A percentile compares a stretch with the other conserved stretches of the same genome.
Conservation (phyloP, 345 rosid genomes). For the Bruguiera sexangula region DNA sequence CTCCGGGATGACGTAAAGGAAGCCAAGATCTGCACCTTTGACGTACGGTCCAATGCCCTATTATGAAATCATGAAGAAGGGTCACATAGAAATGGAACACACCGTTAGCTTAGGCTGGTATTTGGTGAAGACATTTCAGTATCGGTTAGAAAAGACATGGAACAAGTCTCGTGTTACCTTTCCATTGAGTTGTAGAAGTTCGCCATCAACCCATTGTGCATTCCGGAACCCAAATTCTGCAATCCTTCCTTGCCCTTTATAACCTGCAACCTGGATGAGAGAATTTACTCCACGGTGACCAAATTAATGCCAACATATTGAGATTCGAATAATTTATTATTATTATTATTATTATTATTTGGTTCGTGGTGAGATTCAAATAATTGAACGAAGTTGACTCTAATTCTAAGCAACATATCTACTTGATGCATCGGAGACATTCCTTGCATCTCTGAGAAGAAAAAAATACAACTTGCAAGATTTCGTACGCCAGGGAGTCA, state of each 20-base stretch:
- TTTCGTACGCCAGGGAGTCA: too few relatives aligned
- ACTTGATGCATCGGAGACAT: too few relatives aligned
- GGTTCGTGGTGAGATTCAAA: too few relatives aligned
- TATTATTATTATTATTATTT: too few relatives aligned
- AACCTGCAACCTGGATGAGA: conserved; percentile 61
- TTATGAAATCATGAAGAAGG: conserved; percentile 1
- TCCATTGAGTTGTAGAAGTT: conserved; percentile 82
- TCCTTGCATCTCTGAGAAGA: too few relatives aligned
- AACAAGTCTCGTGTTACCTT: conserved; percentile 41
- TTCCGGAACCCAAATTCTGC: conserved; percentile 64
- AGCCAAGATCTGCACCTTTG: conserved; percentile 89
- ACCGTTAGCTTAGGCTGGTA: not conserved
- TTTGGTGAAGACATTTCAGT: not conserved
- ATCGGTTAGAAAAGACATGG: not conserved
- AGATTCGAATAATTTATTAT: too few relatives aligned
- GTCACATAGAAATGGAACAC: conserved; percentile 2
- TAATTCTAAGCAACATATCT: too few relatives aligned
- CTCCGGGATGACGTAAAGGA: conserved; percentile 74
- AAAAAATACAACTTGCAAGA: too few relatives aligned
- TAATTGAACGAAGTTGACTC: too few relatives aligned
- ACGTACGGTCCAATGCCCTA: conserved; percentile 81
- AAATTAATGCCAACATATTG: not conserved
- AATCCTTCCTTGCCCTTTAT: conserved; percentile 88
- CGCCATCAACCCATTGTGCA: conserved; percentile 76
- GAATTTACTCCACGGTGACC: not conserved